A percentile compares a stretch with the other conserved stretches of the same genome.
Conservation (phyloP, 257 asterid genomes). For the Scutellaria barbata region DNA sequence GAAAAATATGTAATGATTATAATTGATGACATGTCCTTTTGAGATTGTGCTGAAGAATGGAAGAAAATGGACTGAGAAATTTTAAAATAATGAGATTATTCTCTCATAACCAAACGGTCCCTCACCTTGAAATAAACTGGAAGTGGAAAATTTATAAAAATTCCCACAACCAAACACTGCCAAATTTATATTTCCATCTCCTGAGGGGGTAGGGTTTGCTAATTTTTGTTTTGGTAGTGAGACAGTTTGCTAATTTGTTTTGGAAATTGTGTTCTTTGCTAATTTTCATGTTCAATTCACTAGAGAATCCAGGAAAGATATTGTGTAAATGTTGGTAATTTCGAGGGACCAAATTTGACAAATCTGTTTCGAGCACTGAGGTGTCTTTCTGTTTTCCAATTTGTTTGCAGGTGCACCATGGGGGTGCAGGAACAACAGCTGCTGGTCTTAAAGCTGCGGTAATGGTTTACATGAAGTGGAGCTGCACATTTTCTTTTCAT, state of each 20-base stretch:
- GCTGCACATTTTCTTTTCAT: background rate
- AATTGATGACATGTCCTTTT: background rate
- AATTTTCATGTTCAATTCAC: background rate
- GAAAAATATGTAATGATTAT: background rate
- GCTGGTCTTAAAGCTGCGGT: constrained; percentile 99
- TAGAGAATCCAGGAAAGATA: background rate
- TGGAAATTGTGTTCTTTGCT: constrained; percentile 10
- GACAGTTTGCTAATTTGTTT: background rate
- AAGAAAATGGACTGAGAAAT: background rate
- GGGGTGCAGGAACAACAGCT: constrained; percentile 98
- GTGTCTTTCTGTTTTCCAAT: background rate
- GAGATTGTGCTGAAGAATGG: constrained; percentile 3
- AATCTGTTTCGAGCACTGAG: constrained; percentile 15
- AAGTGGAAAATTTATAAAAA: background rate
- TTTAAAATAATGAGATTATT: background rate
- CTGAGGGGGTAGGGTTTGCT: background rate
- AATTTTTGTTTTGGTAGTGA: background rate
- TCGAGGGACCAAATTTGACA: background rate
- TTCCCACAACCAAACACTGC: background rate
- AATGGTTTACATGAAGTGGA: constrained; percentile 23
- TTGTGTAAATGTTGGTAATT: background rate
- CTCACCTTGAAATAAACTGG: background rate
- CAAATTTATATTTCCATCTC: background rate
- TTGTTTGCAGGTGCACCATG: constrained; percentile 90
- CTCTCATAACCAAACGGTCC: background rate